Base-by-base conservation (phyloP, 2,329 filamentous ascomycete genomes). In the Colletotrichum sp. region DNA sequence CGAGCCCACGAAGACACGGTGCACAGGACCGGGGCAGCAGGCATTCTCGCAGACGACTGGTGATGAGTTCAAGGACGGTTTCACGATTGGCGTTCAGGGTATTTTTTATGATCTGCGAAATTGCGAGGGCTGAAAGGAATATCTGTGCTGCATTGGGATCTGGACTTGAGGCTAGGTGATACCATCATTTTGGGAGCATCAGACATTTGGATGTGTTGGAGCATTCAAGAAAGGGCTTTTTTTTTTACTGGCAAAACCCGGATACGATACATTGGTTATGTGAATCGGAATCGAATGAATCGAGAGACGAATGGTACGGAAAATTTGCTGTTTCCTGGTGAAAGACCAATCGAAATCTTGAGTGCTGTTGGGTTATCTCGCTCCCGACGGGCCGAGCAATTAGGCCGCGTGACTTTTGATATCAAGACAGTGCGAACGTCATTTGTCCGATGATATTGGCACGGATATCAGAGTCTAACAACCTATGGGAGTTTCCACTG, bases 1-100 rank as follows among this genome's bases (percentile, higher is more conserved):
- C 77, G 79, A n/a, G 70, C 72, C 2, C 79, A 81, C 63, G 71
- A 75, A 24, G 80, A 79, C 8, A 69, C 67, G 18, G 4, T 79
- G 70, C 76, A 79, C 28, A 76, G 71, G 39, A 62, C 59, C 5
- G 71, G 39, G 7, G 72, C 73, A 5, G 67, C 75, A 26, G 78
- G 72, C 16, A 76, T 78, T 12, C 22, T 80, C 30, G 70, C 77
- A 15, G 60, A 76, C 13, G 68, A 77, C 16, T 77, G 76, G 74
- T 77, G 44, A 62, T 39, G 12, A 24, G 8, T 22, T 12, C 16
- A 69, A 39, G 62, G 34, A 60, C 22, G 55, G 55, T 63, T 62
- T 22, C 34, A 57, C 10, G 24, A 39, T 26, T 16, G 52, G 52
- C 57, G 57, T 32, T 16, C 57, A 32, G 8, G 57, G 57, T n/a